Evolutionary conservation across 345 rosid genomes (phyloP).

Genomic region (Salix brachista): DNA sequence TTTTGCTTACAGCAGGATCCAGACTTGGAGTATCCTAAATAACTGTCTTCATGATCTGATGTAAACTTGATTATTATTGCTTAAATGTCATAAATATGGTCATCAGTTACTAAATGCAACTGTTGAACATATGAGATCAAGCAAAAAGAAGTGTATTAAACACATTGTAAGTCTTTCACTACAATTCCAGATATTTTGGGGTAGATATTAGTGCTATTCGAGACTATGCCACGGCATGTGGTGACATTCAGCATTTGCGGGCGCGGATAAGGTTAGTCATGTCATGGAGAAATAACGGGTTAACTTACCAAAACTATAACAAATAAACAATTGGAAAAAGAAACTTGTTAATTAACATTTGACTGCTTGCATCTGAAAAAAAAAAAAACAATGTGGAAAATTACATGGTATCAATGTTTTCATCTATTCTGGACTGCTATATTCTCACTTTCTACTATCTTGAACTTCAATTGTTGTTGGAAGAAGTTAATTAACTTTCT

Average conservation of each 20-base stretch:
- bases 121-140: neutral
- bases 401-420: neutral
- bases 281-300: neutral
- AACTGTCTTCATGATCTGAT: neutral
- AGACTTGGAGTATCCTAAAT: conserved; percentile 84
- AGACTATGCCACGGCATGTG: conserved; percentile 52
- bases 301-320: neutral
- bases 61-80: neutral
- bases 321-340: neutral
- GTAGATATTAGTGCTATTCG: conserved; percentile 78
- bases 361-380: neutral
- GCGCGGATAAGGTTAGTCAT: conserved; percentile 71
- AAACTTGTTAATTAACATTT: neutral
- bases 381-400: neutral
- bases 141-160: neutral
- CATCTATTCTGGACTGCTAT: neutral
- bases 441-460: conserved; percentile 2
- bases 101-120: neutral
- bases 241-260: conserved; percentile 72
- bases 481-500: neutral
- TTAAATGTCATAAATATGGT: neutral
- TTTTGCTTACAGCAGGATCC: conserved; percentile 93
- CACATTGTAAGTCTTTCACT: conserved; percentile 36
- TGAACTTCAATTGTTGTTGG: neutral
- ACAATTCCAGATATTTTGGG: conserved; percentile 68